Percentiles rank a stretch among this genome's conserved stretches.
Conservation (phyloP, 2,329 filamentous ascomycete species). For the Thelonectria olida region DNA sequence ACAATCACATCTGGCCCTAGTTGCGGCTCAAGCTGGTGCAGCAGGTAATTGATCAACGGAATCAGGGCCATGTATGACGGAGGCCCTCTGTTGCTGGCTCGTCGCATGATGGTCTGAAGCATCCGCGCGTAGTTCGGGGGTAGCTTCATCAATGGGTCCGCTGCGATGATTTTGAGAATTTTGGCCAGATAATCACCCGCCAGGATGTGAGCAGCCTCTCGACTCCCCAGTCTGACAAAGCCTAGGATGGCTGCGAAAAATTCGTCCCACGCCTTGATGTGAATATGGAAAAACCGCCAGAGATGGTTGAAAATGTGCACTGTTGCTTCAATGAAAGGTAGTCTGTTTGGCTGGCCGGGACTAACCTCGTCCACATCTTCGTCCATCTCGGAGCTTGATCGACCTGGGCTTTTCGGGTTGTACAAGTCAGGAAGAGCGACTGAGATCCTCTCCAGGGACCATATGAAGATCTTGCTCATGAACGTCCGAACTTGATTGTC, state of each 20-base stretch:
- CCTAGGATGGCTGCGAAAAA: slow-evolving; percentile 75
- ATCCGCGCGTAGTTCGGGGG: slow-evolving; percentile 65
- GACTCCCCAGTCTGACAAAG: slow-evolving; percentile 70
- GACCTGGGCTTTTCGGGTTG: slow-evolving; percentile 34
- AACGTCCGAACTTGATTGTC: slow-evolving; percentile 65
- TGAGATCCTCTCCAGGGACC: slow-evolving; percentile 63
- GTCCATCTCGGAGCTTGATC: slow-evolving; percentile 39
- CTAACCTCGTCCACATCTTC: slow-evolving; percentile 36
- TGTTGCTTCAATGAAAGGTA: slow-evolving; percentile 47
- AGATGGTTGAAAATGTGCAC: slow-evolving; percentile 63
- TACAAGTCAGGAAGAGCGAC: slow-evolving; percentile 58
- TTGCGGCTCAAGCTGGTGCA: slow-evolving; percentile 53
- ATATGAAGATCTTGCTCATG: slow-evolving; percentile 60
- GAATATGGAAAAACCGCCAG: slow-evolving; percentile 70
- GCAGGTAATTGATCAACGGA: slow-evolving; percentile 56
- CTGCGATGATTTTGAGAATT: slow-evolving; percentile 67
- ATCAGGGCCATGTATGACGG: slow-evolving; percentile 65
- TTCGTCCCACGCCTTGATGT: slow-evolving; percentile 77
- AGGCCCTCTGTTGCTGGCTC: slow-evolving; percentile 57
- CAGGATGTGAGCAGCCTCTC: slow-evolving; percentile 68
- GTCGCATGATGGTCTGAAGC: slow-evolving; percentile 60
- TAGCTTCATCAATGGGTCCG: slow-evolving; percentile 64
- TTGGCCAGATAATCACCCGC: slow-evolving; percentile 68
- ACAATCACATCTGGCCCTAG: slow-evolving; percentile 48
- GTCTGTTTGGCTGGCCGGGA: slow-evolving; percentile 1